Base-by-base conservation (phyloP, 352 stramenopile genomes). In the Phytophthora pseudosyringae region DNA sequence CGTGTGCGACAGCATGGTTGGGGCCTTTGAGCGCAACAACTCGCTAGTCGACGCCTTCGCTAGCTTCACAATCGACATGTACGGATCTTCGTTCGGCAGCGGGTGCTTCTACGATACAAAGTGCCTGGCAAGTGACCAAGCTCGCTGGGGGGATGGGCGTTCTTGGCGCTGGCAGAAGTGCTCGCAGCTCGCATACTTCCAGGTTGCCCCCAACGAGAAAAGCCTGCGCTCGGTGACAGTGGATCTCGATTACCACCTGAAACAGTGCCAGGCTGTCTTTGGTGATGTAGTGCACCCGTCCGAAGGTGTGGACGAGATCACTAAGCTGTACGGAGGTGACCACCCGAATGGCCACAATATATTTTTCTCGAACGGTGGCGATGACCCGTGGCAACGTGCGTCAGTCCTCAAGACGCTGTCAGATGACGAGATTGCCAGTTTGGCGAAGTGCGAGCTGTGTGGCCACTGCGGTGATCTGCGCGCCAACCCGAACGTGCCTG, bases 81-180 rank as follows among this genome's bases (percentile, higher is more conserved):
- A 95, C 52, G 89, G 89, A 12, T 36, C 57, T 28, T 77, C 81
- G 4, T 97, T 97, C 65, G 86, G 86, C 6, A 81, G 71, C 16
- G 80, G 70, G 18, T 94, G 86, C 64, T 95, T 95, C 50, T 95
- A 95, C 75, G 84, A 95, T 67, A 94, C 86, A 5, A 78, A 70
- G 28, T 94, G 86, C 60, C 59, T 95, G 21, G 44, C 69, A 5
- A 68, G 73, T 26, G 70, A 91, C 55, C 69, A 51, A 31, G 54
- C 59, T 12, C 76, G 81, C 15, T 95, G 86, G 85, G 70, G 69
- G 18, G 86, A 94, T 54, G 81, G 85, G 36, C 85, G 88, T 10
- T 94, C 89, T 57, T 97, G 89, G 88, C 73, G 89, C 29, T 96
- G 83, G 82, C 86, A 97, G 48, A 97, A 96, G 52, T 97, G 88